Conservation (phyloP, 208 protist species). For the Porcisia hertigi region DNA sequence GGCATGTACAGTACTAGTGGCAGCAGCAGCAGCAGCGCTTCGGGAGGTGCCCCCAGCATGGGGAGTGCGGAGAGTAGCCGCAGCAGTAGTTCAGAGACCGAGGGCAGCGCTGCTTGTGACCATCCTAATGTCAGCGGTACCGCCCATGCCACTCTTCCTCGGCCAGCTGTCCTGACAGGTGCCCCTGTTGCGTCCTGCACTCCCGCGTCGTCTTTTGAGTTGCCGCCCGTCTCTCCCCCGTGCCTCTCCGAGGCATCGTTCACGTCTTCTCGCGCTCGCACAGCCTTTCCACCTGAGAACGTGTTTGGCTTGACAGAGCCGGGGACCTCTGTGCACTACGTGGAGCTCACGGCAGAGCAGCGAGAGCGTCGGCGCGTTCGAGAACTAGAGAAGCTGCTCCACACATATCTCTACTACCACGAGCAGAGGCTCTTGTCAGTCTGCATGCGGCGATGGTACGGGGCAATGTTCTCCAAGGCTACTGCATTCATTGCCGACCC, state of each 20-base stretch:
- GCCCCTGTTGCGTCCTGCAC: background rate
- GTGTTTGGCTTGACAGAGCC: background rate
- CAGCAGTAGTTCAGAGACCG: background rate
- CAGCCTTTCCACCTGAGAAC: background rate
- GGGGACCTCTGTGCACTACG: constrained; percentile 11
- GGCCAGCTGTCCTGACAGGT: background rate
- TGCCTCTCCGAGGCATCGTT: constrained; percentile 4
- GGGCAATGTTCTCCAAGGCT: constrained; percentile 49
- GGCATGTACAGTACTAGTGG: constrained; percentile 6
- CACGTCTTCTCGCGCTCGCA: background rate
- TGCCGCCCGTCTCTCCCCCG: constrained; percentile 1
- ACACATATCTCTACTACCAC: constrained; percentile 26
- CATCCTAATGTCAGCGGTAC: background rate
- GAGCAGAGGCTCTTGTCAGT: constrained; percentile 29
- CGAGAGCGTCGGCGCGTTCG: constrained; percentile 20
- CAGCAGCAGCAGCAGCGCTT: constrained; percentile 3
- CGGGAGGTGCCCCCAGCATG: background rate
- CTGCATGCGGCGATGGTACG: constrained; percentile 65
- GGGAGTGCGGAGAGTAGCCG: background rate
- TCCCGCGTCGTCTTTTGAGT: background rate
- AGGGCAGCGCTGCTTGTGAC: background rate
- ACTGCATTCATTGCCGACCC: constrained; percentile 8
- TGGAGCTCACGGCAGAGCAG: constrained; percentile 11
- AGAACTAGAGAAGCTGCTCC: constrained; percentile 31
- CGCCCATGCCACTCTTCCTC: background rate